A percentile compares a stretch with the other conserved stretches of the same genome.
These are phyloP conservation scores for Atalantia buxifolia DNA, from an alignment of 345 rosid species.

Conservation along the genomic window DNA sequence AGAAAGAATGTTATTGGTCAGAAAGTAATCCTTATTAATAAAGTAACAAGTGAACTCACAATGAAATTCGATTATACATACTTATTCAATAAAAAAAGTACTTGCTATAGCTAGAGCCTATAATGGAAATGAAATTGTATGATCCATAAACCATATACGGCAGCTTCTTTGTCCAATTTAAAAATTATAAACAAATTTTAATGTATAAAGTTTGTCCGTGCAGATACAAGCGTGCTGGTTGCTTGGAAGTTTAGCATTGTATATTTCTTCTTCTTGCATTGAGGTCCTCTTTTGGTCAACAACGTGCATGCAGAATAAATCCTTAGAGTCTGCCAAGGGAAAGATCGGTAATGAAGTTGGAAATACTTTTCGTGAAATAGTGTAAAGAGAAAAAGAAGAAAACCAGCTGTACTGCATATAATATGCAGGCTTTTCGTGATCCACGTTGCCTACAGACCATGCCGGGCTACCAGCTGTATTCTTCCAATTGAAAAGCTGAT, in stretches of 20 bases:
- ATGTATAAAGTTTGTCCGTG: neutral
- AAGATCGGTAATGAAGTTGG: neutral
- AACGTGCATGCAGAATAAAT: neutral
- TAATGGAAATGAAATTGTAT: neutral
- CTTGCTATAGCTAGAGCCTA: neutral
- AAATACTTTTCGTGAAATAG: neutral
- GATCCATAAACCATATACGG: neutral
- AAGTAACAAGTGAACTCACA: neutral
- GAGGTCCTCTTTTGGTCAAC: neutral
- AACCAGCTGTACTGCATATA: neutral
- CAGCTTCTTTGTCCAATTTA: too few relatives aligned
- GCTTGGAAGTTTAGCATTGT: slow-evolving; percentile 18
- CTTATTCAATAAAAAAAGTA: neutral
- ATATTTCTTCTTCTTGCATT: neutral
- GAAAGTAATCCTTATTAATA: neutral
- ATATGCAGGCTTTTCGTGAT: neutral
- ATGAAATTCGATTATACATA: neutral
- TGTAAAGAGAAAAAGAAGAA: too few relatives aligned
- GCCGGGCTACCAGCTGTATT: neutral
- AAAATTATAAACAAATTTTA: neutral
- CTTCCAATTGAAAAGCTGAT: neutral
- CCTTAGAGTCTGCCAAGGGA: slow-evolving; percentile 5
- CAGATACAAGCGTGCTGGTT: neutral
- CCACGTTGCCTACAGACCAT: neutral
- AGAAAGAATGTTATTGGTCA: neutral